A percentile compares a stretch with the other conserved stretches of the same genome.
These are phyloP conservation scores for Cyclotella atomus DNA, from an alignment of 108 stramenopile genomes.

Conservation along the genomic window DNA sequence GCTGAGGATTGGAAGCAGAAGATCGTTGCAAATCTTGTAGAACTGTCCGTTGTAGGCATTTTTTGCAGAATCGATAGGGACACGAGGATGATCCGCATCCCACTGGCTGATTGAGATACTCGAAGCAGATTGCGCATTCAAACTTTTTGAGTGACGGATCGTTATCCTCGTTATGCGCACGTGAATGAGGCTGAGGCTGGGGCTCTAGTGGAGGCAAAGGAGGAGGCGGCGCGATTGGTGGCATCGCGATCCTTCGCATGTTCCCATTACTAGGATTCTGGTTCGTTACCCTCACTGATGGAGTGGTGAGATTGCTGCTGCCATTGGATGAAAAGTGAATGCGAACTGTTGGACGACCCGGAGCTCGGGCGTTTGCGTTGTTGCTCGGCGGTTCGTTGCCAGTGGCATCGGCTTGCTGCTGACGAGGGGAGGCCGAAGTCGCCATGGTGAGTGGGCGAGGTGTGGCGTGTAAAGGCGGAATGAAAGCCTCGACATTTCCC, in stretches of 20 bases:
- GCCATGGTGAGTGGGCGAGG: no score
- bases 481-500: no score
- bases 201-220: slow-evolving; percentile 5
- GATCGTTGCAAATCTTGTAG: not conserved
- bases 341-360: not conserved
- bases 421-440: no score
- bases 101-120: slow-evolving; percentile 45
- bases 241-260: not conserved
- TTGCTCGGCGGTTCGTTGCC: no score
- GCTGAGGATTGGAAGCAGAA: not conserved
- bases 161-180: not conserved
- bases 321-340: not conserved
- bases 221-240: not conserved
- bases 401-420: no score
- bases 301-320: not conserved
- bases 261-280: not conserved
- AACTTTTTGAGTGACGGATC: slow-evolving; percentile 22
- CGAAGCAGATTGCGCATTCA: slow-evolving; percentile 53
- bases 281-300: not conserved
- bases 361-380: not conserved
- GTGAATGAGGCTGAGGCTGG: not conserved
- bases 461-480: no score
- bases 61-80: slow-evolving; percentile 36
- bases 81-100: slow-evolving; percentile 47
- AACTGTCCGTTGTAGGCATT: slow-evolving; percentile 31